Evolutionary conservation across 495 filamentous ascomycete genomes (phyloP).

Genomic region (Lineolata rhizophorae): DNA sequence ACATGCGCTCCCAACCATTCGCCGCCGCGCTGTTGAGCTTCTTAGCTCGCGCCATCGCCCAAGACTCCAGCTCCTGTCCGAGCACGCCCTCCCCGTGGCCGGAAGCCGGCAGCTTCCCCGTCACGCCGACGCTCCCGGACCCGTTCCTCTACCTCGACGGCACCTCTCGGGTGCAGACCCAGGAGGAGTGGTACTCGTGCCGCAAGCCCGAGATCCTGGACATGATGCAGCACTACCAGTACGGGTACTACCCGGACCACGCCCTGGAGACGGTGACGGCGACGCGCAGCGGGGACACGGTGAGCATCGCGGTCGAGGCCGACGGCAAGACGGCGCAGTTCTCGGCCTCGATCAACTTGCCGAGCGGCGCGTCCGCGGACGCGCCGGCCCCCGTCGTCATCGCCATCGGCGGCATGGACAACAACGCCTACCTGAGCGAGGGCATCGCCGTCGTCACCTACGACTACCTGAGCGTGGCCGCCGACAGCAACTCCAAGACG

Average conservation of each 20-base stretch:
- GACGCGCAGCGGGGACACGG: slow-evolving; percentile 25
- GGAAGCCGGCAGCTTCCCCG: slow-evolving; percentile 5
- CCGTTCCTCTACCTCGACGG: slow-evolving; percentile 29
- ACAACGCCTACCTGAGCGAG: slow-evolving; percentile 25
- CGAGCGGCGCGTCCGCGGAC: slow-evolving; percentile 12
- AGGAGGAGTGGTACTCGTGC: slow-evolving; percentile 28
- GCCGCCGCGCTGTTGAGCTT: too few species aligned
- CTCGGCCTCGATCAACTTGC: slow-evolving; percentile 23
- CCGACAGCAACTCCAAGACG: slow-evolving; percentile 28
- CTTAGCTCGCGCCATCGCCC: too few species aligned
- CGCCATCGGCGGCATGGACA: slow-evolving; percentile 31
- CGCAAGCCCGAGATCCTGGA: slow-evolving; percentile 29
- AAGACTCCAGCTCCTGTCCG: too few species aligned
- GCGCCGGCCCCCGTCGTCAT: slow-evolving; percentile 28
- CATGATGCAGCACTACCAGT: slow-evolving; percentile 31
- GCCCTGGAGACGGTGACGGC: slow-evolving; percentile 26
- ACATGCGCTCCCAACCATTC: too few species aligned
- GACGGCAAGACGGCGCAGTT: slow-evolving; percentile 25
- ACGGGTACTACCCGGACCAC: slow-evolving; percentile 31
- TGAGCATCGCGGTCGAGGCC: slow-evolving; percentile 23
- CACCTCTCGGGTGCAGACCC: slow-evolving; percentile 21
- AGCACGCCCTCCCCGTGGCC: slow-evolving; percentile 7
- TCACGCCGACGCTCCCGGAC: slow-evolving; percentile 21
- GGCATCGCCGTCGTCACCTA: slow-evolving; percentile 30
- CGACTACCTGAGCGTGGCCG: slow-evolving; percentile 26